A percentile compares a stretch with the other conserved stretches of the same genome.
phyloP scores from a whole-genome alignment of 176 grass and related monocot species.

The Carex myosuroides region DNA sequence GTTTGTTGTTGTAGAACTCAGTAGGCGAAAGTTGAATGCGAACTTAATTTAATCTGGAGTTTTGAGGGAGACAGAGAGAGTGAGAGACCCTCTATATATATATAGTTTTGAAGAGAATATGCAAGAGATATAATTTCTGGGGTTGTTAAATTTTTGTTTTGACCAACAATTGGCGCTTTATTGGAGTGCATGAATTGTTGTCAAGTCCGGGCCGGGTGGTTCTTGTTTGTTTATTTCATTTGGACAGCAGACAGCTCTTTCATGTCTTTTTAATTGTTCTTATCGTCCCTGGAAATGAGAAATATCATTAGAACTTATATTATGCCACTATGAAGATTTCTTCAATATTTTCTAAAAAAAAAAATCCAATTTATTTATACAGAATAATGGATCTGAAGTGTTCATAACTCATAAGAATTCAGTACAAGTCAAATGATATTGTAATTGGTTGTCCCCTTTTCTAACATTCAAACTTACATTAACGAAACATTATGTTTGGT shows the following conservation, averaged over 20 bases:
- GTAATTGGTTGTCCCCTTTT: neutral
- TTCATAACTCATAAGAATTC: neutral
- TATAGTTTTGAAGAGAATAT: neutral
- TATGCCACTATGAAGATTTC: neutral
- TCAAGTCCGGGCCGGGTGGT: neutral
- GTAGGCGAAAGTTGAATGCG: neutral
- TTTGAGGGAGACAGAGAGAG: neutral
- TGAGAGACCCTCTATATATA: constrained; percentile 13
- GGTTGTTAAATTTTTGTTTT: neutral
- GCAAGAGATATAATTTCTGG: neutral
- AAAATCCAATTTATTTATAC: neutral
- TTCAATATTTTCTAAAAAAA: neutral
- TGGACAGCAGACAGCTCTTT: neutral
- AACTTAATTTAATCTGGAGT: neutral
- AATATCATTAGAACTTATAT: neutral
- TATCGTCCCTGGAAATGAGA: neutral
- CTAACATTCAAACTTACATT: no score
- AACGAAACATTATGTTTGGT: no score
- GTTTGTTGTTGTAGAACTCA: neutral
- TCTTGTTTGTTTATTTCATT: constrained; percentile 4
- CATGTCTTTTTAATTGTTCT: neutral
- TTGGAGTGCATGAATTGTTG: constrained; percentile 12
- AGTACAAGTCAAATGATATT: neutral
- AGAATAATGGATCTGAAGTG: neutral
- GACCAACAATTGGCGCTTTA: neutral